A percentile compares a stretch with the other conserved stretches of the same genome.
Conservation (phyloP, 1,284 basidiomycete genomes). For the Phaffia rhodozyma region DNA sequence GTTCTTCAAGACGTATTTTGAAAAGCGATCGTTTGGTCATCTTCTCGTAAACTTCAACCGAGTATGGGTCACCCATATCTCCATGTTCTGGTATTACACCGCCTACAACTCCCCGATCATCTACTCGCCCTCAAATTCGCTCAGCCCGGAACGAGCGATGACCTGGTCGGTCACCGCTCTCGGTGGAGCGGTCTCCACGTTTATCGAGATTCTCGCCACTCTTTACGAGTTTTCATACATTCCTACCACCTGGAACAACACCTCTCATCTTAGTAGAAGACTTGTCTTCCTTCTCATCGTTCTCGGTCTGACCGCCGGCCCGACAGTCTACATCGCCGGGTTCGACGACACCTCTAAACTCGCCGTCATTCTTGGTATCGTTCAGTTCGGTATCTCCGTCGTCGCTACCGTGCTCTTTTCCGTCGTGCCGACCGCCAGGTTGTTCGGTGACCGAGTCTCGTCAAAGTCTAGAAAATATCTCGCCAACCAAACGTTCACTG, state of each 20-base stretch:
- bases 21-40: conserved; percentile 87
- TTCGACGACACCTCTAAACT: conserved; percentile 53
- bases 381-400: conserved; percentile 82
- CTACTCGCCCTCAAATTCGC: conserved; percentile 49
- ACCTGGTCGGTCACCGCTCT: conserved; percentile 78
- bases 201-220: conserved; percentile 88
- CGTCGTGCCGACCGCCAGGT: conserved; percentile 73
- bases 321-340: conserved; percentile 78
- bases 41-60: conserved; percentile 95
- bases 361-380: conserved; percentile 74
- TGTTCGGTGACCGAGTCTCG: conserved; percentile 84
- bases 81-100: conserved; percentile 88
- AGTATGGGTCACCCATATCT: conserved; percentile 89
- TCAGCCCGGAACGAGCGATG: conserved; percentile 55
- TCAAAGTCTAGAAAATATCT: conserved; percentile 89
- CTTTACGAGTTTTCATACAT: conserved; percentile 89
- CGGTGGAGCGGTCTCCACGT: conserved; percentile 75
- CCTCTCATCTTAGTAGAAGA: conserved; percentile 78
- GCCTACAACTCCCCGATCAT: conserved; percentile 82
- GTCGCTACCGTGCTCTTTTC: conserved; percentile 69
- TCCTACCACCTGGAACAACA: conserved; percentile 93
- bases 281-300: conserved; percentile 72
- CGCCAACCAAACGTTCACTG: conserved; percentile 90
- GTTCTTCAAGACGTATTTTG: conserved; percentile 95
- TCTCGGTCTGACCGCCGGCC: conserved; percentile 70